These are phyloP conservation scores for Arachis stenosperma DNA, from an alignment of 306 rosid genomes.

Conservation along the genomic window DNA sequence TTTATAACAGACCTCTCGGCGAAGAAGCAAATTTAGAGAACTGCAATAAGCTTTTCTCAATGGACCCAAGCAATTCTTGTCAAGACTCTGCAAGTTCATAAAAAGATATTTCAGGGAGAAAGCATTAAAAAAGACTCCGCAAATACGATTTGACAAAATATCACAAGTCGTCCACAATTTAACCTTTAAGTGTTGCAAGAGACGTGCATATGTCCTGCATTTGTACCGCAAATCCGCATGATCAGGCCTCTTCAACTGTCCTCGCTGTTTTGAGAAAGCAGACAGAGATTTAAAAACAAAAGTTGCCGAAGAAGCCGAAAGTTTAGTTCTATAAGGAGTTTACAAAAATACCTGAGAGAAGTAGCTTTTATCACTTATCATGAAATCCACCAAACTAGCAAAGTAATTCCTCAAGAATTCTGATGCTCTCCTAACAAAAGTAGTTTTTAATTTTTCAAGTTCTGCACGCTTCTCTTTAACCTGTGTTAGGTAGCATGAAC, in stretches of 20 bases:
- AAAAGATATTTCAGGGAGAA: slow-evolving; percentile 33
- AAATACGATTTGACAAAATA: slow-evolving; percentile 30
- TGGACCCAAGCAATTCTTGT: slow-evolving; percentile 88
- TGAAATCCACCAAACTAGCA: slow-evolving; percentile 97
- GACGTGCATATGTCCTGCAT: slow-evolving; percentile 98
- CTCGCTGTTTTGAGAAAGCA: slow-evolving; percentile 66
- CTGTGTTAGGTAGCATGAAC: slow-evolving; percentile 53
- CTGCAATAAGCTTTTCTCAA: slow-evolving; percentile 97
- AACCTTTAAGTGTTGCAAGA: slow-evolving; percentile 97
- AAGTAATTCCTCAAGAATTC: slow-evolving; percentile 93
- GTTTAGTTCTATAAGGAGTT: slow-evolving; percentile 24
- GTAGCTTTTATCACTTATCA: slow-evolving; percentile 97
- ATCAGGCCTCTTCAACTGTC: slow-evolving; percentile 99
- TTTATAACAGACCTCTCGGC: slow-evolving; percentile 76
- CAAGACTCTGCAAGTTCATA: slow-evolving; percentile 78
- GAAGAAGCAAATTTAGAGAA: slow-evolving; percentile 96
- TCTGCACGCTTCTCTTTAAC: slow-evolving; percentile 93
- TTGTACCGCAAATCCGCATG: slow-evolving; percentile 98
- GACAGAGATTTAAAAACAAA: slow-evolving; percentile 17
- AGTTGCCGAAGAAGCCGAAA: slow-evolving; percentile 13
- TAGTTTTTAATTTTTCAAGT: slow-evolving; percentile 86
- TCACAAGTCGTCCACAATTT: slow-evolving; percentile 30
- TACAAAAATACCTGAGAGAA: slow-evolving; percentile 83
- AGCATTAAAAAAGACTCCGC: slow-evolving; percentile 10
- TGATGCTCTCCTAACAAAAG: slow-evolving; percentile 97